Evolutionary conservation across 805 yeast species (phyloP), one percentile per base, ranked within the genome.

Genomic region (Starmerella vitae): DNA sequence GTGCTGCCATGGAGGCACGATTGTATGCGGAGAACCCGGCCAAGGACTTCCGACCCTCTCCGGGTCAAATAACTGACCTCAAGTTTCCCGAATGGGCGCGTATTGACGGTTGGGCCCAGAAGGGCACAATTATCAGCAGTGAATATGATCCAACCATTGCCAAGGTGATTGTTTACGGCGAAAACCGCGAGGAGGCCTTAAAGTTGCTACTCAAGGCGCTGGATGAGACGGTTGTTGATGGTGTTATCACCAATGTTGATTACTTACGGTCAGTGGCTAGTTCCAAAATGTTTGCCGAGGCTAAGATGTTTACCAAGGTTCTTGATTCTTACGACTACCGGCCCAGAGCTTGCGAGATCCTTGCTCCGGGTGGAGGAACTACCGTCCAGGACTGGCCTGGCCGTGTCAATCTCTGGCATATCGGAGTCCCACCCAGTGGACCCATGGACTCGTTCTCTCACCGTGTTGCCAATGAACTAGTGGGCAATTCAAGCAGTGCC

Each of bases 401-500:
- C 37, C 77, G 98, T 65, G 67, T 67, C 39, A 78, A 84, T n/a
- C 58, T 70, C 44, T 81, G 93, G 93, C 75, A 80, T 55, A 71
- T 80, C 50, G 98, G 98, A 58, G 97, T 88, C 40, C 98, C 98
- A 20, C 97, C 97, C 6, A 83, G 94, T 30, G 98, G 98, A 33
- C 95, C 97, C 43, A 91, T 88, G 97, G 98, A 88, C 62, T 72
- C 76, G 44, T 86, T 77, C 53, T 76, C 96, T 4, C 86, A 86
- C 66, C 70, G 95, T 53, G 59, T 83, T 46, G 95, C 94, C 17
- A 88, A 88, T 65, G 67, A 80, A 56, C 74, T 83, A 53, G 97
- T 88, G 33, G 97, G 96, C 44, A 91, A 88, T 61, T 72, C 77
- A 49, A 62, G 67, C 47, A 64, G 69, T 33, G 79, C 95, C 9